Base-by-base conservation (phyloP, 1,284 basidiomycete species). In the Cutaneotrichosporon sp. region DNA sequence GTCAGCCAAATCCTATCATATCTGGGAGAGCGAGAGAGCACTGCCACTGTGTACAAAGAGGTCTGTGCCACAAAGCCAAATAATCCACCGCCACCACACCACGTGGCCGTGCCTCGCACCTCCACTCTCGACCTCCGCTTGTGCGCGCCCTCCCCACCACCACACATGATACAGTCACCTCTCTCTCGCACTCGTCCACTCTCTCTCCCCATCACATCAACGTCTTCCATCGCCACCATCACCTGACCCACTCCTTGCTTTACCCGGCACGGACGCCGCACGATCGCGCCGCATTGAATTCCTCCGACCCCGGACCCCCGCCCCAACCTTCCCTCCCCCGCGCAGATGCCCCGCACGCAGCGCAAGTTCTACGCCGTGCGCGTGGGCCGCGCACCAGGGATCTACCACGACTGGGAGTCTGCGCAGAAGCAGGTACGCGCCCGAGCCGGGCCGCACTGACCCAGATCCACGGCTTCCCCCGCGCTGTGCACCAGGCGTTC, bases 381-480 rank as follows among this genome's bases (percentile, higher is more conserved):
- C 14, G 18, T 42, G 46, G 56, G 56, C 11, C 56, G 56, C n/a
- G 6, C 9, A 13, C 56, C 56, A 22, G 56, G 56, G 25, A 18
- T 58, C 5, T 58, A 58, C 49, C 18, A 43, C 11, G 34, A 57
- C 24, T 57, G 55, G 55, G 46, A 51, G 3, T 38, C 38, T 11
- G 56, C 49, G 2, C 47, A 36, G 16, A 22, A 38, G 34, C 56
- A 58, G 56, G 56, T 52, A 45, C n/a, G 36, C 2, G 8, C 18
- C 4, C 1, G 5, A 6, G 2, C 11, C 36, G 18, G 24, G 27
- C 24, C 16, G 9, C n/a, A n/a, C 36, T 49, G 24, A 58, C 49
- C n/a, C 25, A 58, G 56, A 47, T 52, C 27, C 33, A 52, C 47
- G 56, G 56, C n/a, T 58, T 52, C n/a, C 56, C 56, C 3, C 49